Percentiles rank a stretch among this genome's conserved stretches.
These are phyloP conservation scores for Serendipita sp. DNA, from an alignment of 768 basidiomycete genomes.

Conservation along the genomic window DNA sequence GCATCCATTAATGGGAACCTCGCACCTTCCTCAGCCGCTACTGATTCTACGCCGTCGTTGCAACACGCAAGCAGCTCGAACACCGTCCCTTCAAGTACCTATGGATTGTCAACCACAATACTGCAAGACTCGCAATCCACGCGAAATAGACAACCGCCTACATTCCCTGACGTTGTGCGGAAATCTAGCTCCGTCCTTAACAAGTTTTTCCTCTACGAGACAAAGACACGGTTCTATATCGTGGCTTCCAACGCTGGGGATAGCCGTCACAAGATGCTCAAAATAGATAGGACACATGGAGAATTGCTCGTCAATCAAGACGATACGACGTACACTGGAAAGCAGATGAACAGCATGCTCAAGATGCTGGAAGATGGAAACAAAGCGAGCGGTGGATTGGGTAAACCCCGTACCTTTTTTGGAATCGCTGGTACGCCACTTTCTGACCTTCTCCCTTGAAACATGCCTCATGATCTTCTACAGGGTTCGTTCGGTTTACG, in stretches of 20 bases:
- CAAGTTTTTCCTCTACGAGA: constrained; percentile 90
- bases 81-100: background rate
- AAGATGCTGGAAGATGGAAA: constrained; percentile 96
- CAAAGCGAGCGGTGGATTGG: constrained; percentile 71
- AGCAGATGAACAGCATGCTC: constrained; percentile 79
- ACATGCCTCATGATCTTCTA: background rate
- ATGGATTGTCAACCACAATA: background rate
- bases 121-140: background rate
- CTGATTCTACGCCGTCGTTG: background rate
- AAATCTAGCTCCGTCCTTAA: constrained; percentile 29
- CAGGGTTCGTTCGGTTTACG: constrained; percentile 87
- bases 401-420: constrained; percentile 62
- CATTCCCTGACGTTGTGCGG: background rate
- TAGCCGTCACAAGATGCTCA: constrained; percentile 79
- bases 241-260: constrained; percentile 82
- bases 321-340: constrained; percentile 71
- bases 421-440: constrained; percentile 52
- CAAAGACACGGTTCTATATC: constrained; percentile 76
- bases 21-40: background rate
- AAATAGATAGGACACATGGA: constrained; percentile 69
- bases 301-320: constrained; percentile 60
- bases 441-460: background rate
- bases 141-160: background rate
- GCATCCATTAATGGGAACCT: background rate
- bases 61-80: background rate